phyloP scores from a whole-genome alignment of 2,329 filamentous ascomycete genomes.

The Trichoderma guizhouense region DNA sequence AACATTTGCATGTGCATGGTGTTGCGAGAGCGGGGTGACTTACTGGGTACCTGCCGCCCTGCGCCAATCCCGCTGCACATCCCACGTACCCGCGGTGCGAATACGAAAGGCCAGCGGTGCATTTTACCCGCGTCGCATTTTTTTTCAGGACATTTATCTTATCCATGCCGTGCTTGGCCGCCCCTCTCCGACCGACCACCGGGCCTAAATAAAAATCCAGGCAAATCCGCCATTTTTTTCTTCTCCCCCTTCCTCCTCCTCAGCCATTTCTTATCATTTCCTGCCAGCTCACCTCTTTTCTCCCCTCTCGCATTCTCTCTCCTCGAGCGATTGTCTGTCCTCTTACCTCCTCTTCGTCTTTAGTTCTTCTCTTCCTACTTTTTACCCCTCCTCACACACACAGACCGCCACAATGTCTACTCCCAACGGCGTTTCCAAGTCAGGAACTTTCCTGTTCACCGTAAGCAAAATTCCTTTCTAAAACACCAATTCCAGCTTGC shows the following conservation, averaged over 20 bases:
- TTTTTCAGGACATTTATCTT: not conserved
- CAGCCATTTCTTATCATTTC: not conserved
- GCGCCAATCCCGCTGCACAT: not conserved
- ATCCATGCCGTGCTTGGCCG: conserved; percentile 10
- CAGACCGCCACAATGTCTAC: conserved; percentile 53
- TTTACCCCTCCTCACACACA: conserved; percentile 21
- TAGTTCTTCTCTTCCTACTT: conserved; percentile 23
- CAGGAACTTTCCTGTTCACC: conserved; percentile 79
- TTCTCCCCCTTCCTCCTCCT: not conserved
- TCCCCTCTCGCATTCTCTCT: not conserved
- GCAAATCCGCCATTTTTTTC: conserved; percentile 4
- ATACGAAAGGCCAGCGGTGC: not conserved
- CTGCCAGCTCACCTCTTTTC: not conserved
- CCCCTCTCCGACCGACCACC: conserved; percentile 6
- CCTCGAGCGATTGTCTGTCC: not conserved
- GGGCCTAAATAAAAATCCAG: conserved; percentile 4
- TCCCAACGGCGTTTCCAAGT: conserved; percentile 47
- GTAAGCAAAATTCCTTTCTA: conserved; percentile 39
- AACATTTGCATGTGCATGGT: not conserved
- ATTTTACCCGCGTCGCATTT: not conserved
- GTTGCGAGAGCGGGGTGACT: not conserved
- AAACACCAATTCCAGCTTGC: not conserved
- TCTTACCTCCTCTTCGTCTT: not conserved
- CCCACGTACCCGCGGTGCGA: not conserved
- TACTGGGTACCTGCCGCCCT: not conserved